Evolutionary conservation across 345 rosid genomes (phyloP), one percentile per base, ranked within the genome.

Genomic region (Corymbia maculata): DNA sequence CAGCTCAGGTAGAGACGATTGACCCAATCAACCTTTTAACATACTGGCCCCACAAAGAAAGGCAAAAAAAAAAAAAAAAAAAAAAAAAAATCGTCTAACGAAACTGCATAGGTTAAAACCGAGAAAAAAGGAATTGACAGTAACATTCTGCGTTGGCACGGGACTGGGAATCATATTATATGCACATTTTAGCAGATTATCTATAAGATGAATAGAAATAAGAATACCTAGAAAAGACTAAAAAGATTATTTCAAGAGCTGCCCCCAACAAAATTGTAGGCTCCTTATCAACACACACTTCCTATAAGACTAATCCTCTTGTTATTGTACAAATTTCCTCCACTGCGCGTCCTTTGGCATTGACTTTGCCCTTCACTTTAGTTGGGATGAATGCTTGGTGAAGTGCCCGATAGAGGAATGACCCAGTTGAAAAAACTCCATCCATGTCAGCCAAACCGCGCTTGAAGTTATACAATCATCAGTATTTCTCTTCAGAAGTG

Each of bases 401-500:
- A 19, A 75, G 44, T 75, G 26, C 82, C 82, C 82, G 13, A 75
- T 75, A 36, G 49, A 75, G 14, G 49, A 75, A 75, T 75, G 26
- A 75, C 26, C 26, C 82, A 75, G 49, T 75, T 19, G 13, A 75
- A 75, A 75, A 36, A 17, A 36, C 13, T 30, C 14, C 55, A 6
- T 84, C 17, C 86, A 68, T 32, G 79, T 32, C 45, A 32, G 44
- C 79, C 79, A 68, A 68, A 32, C 79, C 45, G 22, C 45, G 1
- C 45, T 68, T 6, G 11, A 47, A 85, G 36, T 52, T 85, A 32
- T 61, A 57, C 28, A 50, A 44, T 52, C 89, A 19, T 47, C 57
- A 85, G 16, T 85, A 45, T 89, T 87, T 89, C 86, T 89, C 87
- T 75, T 90, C 93, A 16, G 89, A 90, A 82, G 88, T 90, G 22